Evolutionary conservation across 1,284 basidiomycete genomes (phyloP), one percentile per base, ranked within the genome.

Genomic region (Sphagnurus paluster): DNA sequence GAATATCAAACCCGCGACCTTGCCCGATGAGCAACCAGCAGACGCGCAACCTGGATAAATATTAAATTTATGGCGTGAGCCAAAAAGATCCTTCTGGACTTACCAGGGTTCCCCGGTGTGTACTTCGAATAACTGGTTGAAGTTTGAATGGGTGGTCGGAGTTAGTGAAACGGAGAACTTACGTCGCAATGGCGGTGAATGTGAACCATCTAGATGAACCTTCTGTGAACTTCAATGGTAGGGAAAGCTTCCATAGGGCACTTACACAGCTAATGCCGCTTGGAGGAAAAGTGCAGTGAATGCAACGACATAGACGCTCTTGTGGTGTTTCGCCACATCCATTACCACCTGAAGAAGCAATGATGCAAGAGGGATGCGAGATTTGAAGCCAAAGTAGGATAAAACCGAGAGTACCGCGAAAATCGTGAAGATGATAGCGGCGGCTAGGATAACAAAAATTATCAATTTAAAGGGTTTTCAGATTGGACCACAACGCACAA

Each of bases 261-360:
- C 80, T 61, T 69, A 89, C 76, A 88, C 80, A 46, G 80, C 80
- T 30, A 88, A 62, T 2, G 76, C 80, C 0, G 89, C 80, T 59
- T 93, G 87, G 1, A 91, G 40, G 42, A 91, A 56, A 7, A 93
- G 69, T 1, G 87, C 82, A 25, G 75, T 54, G 54, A 94, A 79
- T 1, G 86, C 87, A 11, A 93, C 86, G n/a, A 81, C 69, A 60
- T 90, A 93, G 19, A 93, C 89, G 36, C 82, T 84, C 47, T 76
- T 80, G 66, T 93, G 88, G 57, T 90, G 86, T 60, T 92, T 92
- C 35, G 87, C 78, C 30, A 92, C 77, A 56, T 92, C 89, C 72
- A 93, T 89, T 2, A 87, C 82, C 20, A 90, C 84, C 64, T 93
- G 86, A 2, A 94, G 75, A 5, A 93, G 74, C 5, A 93, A 67